Conservation (phyloP, 108 stramenopile species). For the Nitzschia sp. region DNA sequence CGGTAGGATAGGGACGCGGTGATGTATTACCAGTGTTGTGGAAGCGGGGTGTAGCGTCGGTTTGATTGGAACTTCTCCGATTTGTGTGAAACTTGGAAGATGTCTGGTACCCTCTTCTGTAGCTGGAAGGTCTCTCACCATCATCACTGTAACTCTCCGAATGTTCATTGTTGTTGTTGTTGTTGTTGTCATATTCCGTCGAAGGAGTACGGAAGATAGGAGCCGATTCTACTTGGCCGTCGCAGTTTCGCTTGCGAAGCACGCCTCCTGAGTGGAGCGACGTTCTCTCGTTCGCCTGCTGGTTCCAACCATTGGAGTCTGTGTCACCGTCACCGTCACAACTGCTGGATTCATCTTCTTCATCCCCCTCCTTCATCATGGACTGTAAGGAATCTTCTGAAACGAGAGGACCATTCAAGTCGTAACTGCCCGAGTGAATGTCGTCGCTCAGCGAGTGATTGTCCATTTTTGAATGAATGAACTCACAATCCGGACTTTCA, state of each 20-base stretch:
- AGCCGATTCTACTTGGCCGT: background rate
- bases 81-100: background rate
- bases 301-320: background rate
- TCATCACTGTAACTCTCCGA: background rate
- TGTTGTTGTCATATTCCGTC: background rate
- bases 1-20: background rate
- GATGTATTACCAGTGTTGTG: background rate
- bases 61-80: constrained; percentile 8
- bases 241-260: background rate
- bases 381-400: background rate
- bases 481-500: too few species aligned
- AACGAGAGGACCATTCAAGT: background rate
- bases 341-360: background rate
- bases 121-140: background rate
- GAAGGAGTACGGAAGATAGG: background rate
- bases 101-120: background rate
- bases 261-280: background rate
- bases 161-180: background rate
- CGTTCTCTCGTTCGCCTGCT: background rate
- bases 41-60: constrained; percentile 17
- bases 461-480: too few species aligned
- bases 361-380: background rate
- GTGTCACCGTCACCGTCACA: background rate
- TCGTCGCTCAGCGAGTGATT: background rate
- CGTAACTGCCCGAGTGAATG: background rate